A percentile compares a stretch with the other conserved stretches of the same genome.
Evolutionary conservation across 768 basidiomycete genomes (phyloP).

Genomic region (Myochromella boudieri): DNA sequence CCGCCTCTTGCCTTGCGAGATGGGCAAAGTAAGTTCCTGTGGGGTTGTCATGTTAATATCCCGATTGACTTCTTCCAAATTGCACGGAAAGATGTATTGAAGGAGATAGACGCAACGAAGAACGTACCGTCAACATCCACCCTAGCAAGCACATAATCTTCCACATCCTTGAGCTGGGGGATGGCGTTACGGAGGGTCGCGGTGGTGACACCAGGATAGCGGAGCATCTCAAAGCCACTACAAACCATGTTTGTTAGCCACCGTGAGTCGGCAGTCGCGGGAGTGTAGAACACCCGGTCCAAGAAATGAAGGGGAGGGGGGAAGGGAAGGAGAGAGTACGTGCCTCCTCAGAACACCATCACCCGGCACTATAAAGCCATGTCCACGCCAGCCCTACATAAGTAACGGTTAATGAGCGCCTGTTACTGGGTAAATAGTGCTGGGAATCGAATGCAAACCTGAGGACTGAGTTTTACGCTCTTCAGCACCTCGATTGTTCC

Average conservation of each 20-base stretch:
- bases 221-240: conserved; percentile 77
- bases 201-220: conserved; percentile 53
- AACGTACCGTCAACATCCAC: conserved; percentile 69
- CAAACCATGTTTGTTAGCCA: no score
- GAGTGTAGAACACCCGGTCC: no score
- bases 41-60: conserved; percentile 37
- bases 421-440: background rate
- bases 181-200: conserved; percentile 39
- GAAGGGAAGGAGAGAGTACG: conserved; percentile 4
- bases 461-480: conserved; percentile 39
- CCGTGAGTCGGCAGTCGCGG: no score
- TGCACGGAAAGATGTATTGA: background rate
- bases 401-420: background rate
- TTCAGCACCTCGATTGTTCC: conserved; percentile 37
- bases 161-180: conserved; percentile 50
- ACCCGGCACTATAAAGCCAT: conserved; percentile 43
- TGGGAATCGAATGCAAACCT: conserved; percentile 26
- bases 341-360: conserved; percentile 48
- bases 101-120: background rate
- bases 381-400: conserved; percentile 36
- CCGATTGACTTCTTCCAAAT: background rate
- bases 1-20: conserved; percentile 70
- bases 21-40: conserved; percentile 64
- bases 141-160: conserved; percentile 54
- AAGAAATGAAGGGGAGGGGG: no score